These are phyloP conservation scores for Diaporthe sp. DNA, from an alignment of 2,329 filamentous ascomycete genomes.

Conservation along the genomic window DNA sequence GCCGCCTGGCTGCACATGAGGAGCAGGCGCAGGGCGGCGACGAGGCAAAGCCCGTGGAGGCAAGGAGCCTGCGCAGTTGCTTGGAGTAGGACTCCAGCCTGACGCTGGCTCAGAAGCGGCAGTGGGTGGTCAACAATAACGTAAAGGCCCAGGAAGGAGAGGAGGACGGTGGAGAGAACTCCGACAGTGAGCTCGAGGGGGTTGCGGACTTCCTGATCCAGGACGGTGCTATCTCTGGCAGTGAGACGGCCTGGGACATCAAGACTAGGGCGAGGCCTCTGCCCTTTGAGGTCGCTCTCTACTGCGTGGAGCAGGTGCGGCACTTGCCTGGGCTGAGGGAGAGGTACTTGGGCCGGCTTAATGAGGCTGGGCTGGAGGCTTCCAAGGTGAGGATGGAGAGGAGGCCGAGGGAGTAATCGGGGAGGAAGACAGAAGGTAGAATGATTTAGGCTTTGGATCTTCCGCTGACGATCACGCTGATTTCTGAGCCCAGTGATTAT, in stretches of 20 bases:
- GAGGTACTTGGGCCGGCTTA: not conserved
- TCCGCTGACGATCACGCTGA: not conserved
- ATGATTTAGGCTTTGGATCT: not conserved
- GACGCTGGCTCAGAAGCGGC: not conserved
- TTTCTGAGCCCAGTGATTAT: no score
- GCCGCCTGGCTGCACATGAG: not conserved
- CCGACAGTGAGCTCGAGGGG: no score
- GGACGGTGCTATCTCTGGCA: not conserved
- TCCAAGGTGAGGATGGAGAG: not conserved
- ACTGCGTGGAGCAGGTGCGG: not conserved
- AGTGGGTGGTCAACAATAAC: not conserved
- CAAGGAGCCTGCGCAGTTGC: not conserved
- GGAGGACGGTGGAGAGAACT: no score
- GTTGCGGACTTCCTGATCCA: no score
- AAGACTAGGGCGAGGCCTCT: not conserved
- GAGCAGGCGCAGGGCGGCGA: no score
- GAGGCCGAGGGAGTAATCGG: not conserved
- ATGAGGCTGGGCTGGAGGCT: not conserved
- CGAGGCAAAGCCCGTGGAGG: no score
- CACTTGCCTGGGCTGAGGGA: not conserved
- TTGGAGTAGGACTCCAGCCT: not conserved
- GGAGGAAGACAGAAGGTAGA: not conserved
- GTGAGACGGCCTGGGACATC: not conserved
- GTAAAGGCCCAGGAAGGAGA: not conserved
- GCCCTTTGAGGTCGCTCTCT: not conserved